Conservation (phyloP, 2,329 filamentous ascomycete genomes). For the Venturia carpophila region DNA sequence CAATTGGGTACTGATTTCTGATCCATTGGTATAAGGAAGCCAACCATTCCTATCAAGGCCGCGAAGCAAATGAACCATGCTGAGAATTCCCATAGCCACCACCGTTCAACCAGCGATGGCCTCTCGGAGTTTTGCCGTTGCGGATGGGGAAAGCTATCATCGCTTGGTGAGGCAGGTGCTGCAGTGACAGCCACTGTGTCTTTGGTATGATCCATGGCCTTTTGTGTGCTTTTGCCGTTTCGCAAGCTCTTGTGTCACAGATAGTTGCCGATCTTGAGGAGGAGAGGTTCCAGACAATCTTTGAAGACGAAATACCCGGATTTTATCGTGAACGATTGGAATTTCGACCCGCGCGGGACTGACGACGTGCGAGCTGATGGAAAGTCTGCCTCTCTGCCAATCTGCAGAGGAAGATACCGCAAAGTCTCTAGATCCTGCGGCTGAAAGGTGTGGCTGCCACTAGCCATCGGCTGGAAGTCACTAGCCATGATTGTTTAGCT, state of each 20-base stretch:
- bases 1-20: slow-evolving; percentile 6
- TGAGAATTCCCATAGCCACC: slow-evolving; percentile 10
- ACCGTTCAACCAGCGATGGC: not conserved
- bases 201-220: not conserved
- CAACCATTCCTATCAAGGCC: slow-evolving; percentile 5
- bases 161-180: not conserved
- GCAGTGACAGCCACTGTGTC: not conserved
- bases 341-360: no score
- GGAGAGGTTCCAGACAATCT: not conserved
- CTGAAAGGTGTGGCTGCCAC: not conserved
- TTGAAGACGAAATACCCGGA: not conserved
- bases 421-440: no score
- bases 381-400: not conserved
- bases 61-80: slow-evolving; percentile 13
- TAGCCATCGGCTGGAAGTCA: not conserved
- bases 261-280: not conserved
- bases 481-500: not conserved
- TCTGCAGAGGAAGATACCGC: not conserved
- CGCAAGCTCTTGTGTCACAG: not conserved
- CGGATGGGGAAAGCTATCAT: not conserved
- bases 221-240: no score
- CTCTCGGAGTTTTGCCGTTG: not conserved
- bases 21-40: slow-evolving; percentile 1
- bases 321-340: not conserved
- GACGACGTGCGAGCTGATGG: no score